Conservation (phyloP, 352 stramenopile species). For the Elongisporangium anandrum region DNA sequence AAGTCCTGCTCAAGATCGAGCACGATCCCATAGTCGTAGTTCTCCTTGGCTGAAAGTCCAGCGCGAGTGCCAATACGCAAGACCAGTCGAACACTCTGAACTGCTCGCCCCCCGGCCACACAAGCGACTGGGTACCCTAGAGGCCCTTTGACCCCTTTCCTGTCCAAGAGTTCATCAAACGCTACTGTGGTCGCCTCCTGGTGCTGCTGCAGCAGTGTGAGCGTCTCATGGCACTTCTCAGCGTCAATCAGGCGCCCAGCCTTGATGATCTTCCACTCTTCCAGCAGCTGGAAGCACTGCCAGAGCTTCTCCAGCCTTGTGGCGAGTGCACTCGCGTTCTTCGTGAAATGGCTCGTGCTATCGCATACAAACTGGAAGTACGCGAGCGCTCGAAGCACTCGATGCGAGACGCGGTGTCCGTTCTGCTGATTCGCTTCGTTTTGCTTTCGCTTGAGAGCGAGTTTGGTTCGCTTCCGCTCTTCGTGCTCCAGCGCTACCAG, state of each 20-base stretch:
- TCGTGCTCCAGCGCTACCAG: slow-evolving; percentile 43
- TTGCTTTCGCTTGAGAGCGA: slow-evolving; percentile 37
- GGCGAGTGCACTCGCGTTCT: slow-evolving; percentile 19
- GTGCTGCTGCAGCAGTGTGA: slow-evolving; percentile 45
- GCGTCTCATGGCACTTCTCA: slow-evolving; percentile 42
- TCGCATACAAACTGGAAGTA: slow-evolving; percentile 67
- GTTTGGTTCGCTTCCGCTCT: slow-evolving; percentile 41
- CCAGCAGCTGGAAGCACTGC: slow-evolving; percentile 64
- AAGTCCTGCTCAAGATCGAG: slow-evolving; percentile 55
- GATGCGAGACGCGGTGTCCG: slow-evolving; percentile 28
- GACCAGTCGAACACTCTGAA: slow-evolving; percentile 23
- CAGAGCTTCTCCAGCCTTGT: slow-evolving; percentile 68
- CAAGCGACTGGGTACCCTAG: slow-evolving; percentile 55
- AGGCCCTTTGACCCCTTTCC: slow-evolving; percentile 17
- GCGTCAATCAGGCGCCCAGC: slow-evolving; percentile 55
- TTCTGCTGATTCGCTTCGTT: slow-evolving; percentile 24
- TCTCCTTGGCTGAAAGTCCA: slow-evolving; percentile 32
- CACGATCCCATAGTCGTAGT: slow-evolving; percentile 64
- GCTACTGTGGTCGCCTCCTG: slow-evolving; percentile 37
- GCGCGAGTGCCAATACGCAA: slow-evolving; percentile 43
- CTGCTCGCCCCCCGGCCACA: slow-evolving; percentile 15
- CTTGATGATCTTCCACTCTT: slow-evolving; percentile 78
- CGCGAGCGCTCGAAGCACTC: slow-evolving; percentile 45
- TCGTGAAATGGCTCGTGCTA: slow-evolving; percentile 29
- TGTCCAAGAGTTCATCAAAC: slow-evolving; percentile 48